Evolutionary conservation across 306 rosid genomes (phyloP), one percentile per base, ranked within the genome.

Genomic region (Hippophae gyantsensis): DNA sequence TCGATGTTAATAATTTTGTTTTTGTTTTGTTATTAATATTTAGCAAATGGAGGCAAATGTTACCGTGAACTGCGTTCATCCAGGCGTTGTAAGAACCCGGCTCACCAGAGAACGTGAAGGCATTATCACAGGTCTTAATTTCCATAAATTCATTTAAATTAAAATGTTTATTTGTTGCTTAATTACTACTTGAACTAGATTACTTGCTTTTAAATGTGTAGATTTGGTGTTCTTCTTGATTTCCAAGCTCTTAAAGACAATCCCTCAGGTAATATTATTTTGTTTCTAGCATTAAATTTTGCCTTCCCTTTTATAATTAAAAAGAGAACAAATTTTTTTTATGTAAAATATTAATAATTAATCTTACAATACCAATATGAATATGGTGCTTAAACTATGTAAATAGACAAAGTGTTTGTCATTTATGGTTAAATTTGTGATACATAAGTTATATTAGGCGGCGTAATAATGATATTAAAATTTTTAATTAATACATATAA

Each of bases 51-150:
- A 70, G 58, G 95, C 95, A 9, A 83, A 87, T 59, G 95, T 90
- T 62, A 90, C 83, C 0, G 89, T 83, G 45, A 90, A 87, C 67
- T 87, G 96, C 32, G 95, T 90, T 55, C 98, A 90, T 74, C 98
- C 98, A 1, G 96, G 98, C 48, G 77, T 90, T 14, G 96, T 85
- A 18, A 81, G 81, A 65, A 90, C 98, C 70, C 82, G 95, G 52
- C 90, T 90, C 67, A 90, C 94, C 50, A 76, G 96, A 78, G 98
- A 92, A 67, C 94, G 95, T 60, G 97, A 87, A 62, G 98, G 98
- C 47, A 58, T 83, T 1, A 54, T 84, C 42, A 90, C 89, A 72
- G 97, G 97, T 90, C 42, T 10, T 60, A 0, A 6, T 10, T 59
- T 47, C 12, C 0, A 9, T 61, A 8, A 48, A 2, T 8, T 48